A percentile compares a stretch with the other conserved stretches of the same genome.
phyloP scores from a whole-genome alignment of 192 early-diverging fungal genomes.

The Coemansia sp. region DNA sequence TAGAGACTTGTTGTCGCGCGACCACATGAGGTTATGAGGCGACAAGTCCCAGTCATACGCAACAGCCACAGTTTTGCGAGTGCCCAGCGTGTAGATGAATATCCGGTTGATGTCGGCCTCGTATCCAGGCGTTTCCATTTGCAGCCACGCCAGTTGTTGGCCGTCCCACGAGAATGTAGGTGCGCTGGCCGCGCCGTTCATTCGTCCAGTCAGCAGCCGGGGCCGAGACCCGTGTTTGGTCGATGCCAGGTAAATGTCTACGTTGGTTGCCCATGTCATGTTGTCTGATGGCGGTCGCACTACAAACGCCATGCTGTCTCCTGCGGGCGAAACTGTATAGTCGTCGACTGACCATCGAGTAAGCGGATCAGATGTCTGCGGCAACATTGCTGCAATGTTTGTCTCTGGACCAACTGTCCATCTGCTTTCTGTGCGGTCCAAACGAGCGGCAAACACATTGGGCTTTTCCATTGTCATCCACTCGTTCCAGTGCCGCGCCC shows the following conservation, averaged over 20 bases:
- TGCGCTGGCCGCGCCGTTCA: constrained; percentile 55
- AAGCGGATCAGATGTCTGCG: constrained; percentile 54
- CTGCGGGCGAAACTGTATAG: constrained; percentile 63
- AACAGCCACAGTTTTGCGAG: constrained; percentile 27
- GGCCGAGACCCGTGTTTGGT: constrained; percentile 28
- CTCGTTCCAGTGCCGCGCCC: constrained; percentile 77
- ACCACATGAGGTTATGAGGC: constrained; percentile 58
- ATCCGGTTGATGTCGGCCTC: constrained; percentile 75
- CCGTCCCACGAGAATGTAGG: constrained; percentile 69
- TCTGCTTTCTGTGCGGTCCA: constrained; percentile 7
- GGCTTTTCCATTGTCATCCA: constrained; percentile 59
- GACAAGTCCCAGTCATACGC: constrained; percentile 58
- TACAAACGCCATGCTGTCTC: constrained; percentile 63
- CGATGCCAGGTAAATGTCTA: constrained; percentile 61
- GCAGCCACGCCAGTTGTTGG: constrained; percentile 65
- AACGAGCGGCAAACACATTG: constrained; percentile 54
- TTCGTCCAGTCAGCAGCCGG: constrained; percentile 49
- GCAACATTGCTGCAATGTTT: constrained; percentile 28
- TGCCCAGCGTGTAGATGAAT: constrained; percentile 44
- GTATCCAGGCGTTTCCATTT: constrained; percentile 72
- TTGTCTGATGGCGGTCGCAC: constrained; percentile 54
- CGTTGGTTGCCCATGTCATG: constrained; percentile 70
- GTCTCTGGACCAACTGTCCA: constrained; percentile 33
- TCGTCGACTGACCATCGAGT: constrained; percentile 54
- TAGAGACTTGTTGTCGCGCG: constrained; percentile 54